Evolutionary conservation across 2,329 filamentous ascomycete genomes (phyloP).

Genomic region (Aspergillus uvarum): DNA sequence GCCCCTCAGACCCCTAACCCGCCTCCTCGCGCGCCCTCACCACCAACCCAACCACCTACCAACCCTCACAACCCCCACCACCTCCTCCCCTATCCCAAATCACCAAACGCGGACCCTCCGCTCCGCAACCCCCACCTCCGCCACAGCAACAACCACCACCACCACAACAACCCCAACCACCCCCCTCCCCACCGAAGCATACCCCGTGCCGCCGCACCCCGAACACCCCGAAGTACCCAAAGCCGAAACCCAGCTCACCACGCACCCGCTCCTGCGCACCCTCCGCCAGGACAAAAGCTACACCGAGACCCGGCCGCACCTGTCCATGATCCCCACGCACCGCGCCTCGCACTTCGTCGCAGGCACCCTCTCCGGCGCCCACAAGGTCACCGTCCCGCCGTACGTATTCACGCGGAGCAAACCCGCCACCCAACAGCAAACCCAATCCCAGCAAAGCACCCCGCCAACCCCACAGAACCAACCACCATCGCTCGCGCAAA

Average conservation of each 20-base stretch:
- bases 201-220: neutral
- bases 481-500: conserved; percentile 1
- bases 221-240: conserved; percentile 43
- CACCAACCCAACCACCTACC: neutral
- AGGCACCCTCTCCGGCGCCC: conserved; percentile 70
- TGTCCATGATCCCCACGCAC: conserved; percentile 72
- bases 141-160: neutral
- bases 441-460: neutral
- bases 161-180: neutral
- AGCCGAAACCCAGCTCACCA: conserved; percentile 29
- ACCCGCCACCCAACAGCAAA: neutral
- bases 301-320: conserved; percentile 74
- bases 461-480: neutral
- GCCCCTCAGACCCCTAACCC: conserved; percentile 4
- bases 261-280: conserved; percentile 65
- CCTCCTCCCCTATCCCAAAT: neutral
- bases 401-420: conserved; percentile 44
- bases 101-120: neutral
- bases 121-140: neutral
- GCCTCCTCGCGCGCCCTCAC: conserved; percentile 1
- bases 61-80: neutral
- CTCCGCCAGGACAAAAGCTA: conserved; percentile 66
- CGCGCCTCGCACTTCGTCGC: conserved; percentile 74
- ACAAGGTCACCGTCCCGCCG: conserved; percentile 74
- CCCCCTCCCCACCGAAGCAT: neutral